phyloP scores from a whole-genome alignment of 2,329 filamentous ascomycete genomes.

The Colletotrichum trifolii region DNA sequence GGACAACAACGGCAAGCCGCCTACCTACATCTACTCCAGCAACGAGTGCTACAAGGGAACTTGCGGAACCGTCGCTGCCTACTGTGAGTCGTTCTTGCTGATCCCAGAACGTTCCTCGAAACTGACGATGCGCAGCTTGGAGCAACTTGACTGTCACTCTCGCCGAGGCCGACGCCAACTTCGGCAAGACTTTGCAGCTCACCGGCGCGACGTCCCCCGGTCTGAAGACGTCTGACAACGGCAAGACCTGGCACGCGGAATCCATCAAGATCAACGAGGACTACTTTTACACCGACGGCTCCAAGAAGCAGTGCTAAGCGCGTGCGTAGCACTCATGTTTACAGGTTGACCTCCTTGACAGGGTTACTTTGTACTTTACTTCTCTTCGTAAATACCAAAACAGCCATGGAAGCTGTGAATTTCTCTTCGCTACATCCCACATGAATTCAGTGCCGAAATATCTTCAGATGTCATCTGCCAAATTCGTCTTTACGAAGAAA shows the following conservation, averaged over 20 bases:
- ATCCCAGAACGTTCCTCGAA: accelerated
- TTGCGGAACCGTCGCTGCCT: constrained; percentile 5
- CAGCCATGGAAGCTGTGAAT: too few relatives aligned
- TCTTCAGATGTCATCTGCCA: too few relatives aligned
- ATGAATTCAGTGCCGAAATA: too few relatives aligned
- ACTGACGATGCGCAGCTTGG: background rate
- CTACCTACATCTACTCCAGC: constrained; percentile 17
- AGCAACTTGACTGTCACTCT: constrained; percentile 7
- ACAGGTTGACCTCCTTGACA: too few relatives aligned
- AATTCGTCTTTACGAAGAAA: too few relatives aligned
- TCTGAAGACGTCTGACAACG: constrained; percentile 14
- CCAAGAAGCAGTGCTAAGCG: constrained; percentile 18
- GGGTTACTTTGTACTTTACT: too few relatives aligned
- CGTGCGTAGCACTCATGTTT: too few relatives aligned
- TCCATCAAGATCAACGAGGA: constrained; percentile 29
- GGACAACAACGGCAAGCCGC: constrained; percentile 9
- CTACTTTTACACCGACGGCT: constrained; percentile 22
- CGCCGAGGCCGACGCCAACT: constrained; percentile 4
- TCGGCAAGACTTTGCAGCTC: constrained; percentile 10
- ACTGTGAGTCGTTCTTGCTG: background rate
- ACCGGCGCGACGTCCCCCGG: background rate
- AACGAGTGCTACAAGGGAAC: constrained; percentile 18
- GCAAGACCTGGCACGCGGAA: constrained; percentile 20
- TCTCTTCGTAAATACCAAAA: too few relatives aligned
- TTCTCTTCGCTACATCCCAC: too few relatives aligned